Base-by-base conservation (phyloP, 106 monocot species). In the Dendrobium nobile region DNA sequence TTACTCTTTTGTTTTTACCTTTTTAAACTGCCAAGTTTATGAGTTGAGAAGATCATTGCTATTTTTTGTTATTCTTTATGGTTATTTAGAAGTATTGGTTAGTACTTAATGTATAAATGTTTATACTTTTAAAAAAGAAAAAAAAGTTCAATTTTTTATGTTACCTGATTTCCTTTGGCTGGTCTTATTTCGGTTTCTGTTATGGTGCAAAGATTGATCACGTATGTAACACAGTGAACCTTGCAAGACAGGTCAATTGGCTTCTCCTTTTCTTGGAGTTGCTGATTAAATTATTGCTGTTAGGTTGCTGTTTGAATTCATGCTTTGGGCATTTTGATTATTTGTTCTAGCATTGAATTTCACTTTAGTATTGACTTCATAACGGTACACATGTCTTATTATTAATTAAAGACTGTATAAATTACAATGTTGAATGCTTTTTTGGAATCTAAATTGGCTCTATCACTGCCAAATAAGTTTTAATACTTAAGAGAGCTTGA, bases 401-500 rank as follows among this genome's bases (percentile, higher is more conserved):
- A 16, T 67, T 17, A 15, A 16, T 72, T 72, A 40, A 33, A 33
- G 16, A 40, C 72, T 72, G n/a, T n/a, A 72, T 72, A 37, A 33
- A 17, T 40, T 72, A 37, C 15, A 17, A 16, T 16, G 16, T 4
- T 28, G 28, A 17, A 72, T 72, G 16, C 37, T 40, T 72, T 72
- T 72, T 72, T 72, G 17, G 72, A 51, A 24, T 72, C 72, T 16
- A 72, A 37, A 27, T 72, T 72, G 72, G 40, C 33, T 72, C 28
- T 72, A 37, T 40, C 10, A 13, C 28, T 72, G 16, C 37, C 72
- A 72, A 33, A 72, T 37, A 11, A 37, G 40, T 16, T 40, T 7
- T 10, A 40, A 31, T 70, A 4, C 27, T 9, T 70, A 2, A 65
- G 9, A 26, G 22, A 65, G 26, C 24, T 22, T 15, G 10, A 65